A percentile compares a stretch with the other conserved stretches of the same genome.
phyloP scores from a whole-genome alignment of 2,329 filamentous ascomycete genomes.

The Alternaria hordeiaustralica region DNA sequence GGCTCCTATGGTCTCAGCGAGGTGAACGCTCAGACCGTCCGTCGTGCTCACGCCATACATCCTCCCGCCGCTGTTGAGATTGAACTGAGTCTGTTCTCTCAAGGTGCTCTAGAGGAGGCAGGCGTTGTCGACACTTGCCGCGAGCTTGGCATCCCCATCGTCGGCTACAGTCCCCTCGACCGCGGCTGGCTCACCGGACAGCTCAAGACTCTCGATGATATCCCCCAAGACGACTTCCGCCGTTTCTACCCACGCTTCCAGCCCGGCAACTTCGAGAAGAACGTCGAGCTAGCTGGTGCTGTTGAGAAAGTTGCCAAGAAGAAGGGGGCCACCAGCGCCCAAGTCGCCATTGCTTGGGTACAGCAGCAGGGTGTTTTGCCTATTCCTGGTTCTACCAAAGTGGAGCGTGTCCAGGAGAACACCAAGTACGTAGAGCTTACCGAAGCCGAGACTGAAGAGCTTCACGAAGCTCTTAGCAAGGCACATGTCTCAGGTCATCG shows the following conservation, averaged over 20 bases:
- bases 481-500: background rate
- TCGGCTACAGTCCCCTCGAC: background rate
- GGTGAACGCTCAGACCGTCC: background rate
- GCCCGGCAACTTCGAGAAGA: background rate
- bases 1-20: background rate
- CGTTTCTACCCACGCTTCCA: background rate
- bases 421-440: background rate
- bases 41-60: background rate
- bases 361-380: background rate
- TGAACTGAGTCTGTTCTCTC: background rate
- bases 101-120: background rate
- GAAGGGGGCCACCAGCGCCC: background rate
- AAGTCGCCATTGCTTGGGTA: background rate
- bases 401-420: background rate
- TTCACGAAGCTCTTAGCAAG: background rate
- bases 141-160: background rate
- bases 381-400: background rate
- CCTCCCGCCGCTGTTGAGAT: background rate
- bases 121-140: background rate
- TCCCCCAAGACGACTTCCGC: background rate
- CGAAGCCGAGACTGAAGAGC: background rate
- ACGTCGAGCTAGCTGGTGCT: background rate
- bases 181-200: background rate
- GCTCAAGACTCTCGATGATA: background rate
- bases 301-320: background rate